Evolutionary conservation across 2,329 filamentous ascomycete genomes (phyloP).

Genomic region (Pseudopyricularia javanii): DNA sequence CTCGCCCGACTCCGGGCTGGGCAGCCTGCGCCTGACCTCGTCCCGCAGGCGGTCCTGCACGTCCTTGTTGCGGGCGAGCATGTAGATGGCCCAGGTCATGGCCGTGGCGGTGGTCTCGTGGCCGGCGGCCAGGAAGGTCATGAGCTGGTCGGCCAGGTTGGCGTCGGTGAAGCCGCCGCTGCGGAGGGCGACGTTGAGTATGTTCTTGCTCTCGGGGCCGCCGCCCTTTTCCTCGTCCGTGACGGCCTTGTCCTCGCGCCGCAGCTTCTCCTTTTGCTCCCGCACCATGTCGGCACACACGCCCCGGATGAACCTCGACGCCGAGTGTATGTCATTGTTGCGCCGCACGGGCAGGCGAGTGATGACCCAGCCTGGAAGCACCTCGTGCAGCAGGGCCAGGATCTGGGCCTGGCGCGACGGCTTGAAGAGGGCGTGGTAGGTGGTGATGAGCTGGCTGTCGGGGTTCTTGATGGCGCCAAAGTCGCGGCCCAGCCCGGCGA

Average conservation of each 20-base stretch:
- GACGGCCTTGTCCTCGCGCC: neutral
- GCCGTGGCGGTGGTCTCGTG: constrained; percentile 70
- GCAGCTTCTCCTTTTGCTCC: constrained; percentile 48
- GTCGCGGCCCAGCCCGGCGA: constrained; percentile 59
- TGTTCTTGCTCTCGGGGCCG: constrained; percentile 46
- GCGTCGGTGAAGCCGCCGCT: constrained; percentile 67
- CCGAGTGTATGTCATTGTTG: constrained; percentile 51
- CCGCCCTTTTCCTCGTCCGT: neutral
- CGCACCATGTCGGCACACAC: constrained; percentile 57
- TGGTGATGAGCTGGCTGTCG: constrained; percentile 42
- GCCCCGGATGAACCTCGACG: constrained; percentile 46
- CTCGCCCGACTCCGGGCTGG: constrained; percentile 25
- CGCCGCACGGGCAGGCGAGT: constrained; percentile 53
- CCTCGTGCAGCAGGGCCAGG: constrained; percentile 43
- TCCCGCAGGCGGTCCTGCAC: constrained; percentile 54
- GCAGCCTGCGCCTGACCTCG: constrained; percentile 53
- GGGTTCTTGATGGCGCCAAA: constrained; percentile 55
- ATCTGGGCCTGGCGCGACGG: constrained; percentile 38
- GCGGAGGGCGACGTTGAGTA: constrained; percentile 67
- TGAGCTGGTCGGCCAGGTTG: constrained; percentile 75
- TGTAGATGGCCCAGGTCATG: constrained; percentile 64
- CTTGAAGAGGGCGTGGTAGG: constrained; percentile 43
- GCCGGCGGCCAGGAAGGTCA: constrained; percentile 77
- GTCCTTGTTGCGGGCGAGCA: constrained; percentile 52
- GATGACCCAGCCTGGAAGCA: constrained; percentile 53